Conservation (phyloP, 2,329 filamentous ascomycete genomes). For the Dothidotthia symphoricarpi region DNA sequence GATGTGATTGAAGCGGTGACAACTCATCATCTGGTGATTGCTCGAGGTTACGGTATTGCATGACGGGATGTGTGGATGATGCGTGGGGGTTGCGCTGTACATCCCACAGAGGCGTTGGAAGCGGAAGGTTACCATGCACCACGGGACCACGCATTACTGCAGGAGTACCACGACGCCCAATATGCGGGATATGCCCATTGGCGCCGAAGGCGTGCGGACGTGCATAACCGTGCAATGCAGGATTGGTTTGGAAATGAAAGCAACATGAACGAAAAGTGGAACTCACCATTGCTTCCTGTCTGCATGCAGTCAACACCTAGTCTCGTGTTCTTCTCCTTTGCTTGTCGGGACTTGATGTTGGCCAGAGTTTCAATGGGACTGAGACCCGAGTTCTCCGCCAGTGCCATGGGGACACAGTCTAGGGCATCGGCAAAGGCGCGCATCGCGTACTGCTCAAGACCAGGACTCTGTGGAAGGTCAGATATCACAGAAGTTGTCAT, state of each 20-base stretch:
- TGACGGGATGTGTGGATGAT: conserved; percentile 15
- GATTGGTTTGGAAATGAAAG: conserved; percentile 4
- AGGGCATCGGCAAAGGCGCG: conserved; percentile 94
- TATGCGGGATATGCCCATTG: conserved; percentile 7
- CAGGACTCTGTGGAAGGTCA: conserved; percentile 63
- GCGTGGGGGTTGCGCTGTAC: conserved; percentile 25
- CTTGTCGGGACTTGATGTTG: conserved; percentile 92
- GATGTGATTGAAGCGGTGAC: conserved; percentile 5
- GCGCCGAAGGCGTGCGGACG: background rate
- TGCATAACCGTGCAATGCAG: conserved; percentile 1
- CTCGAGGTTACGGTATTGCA: conserved; percentile 11
- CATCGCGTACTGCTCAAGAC: conserved; percentile 99
- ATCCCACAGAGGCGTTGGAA: conserved; percentile 22
- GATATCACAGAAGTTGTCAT: background rate
- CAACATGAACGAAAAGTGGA: conserved; percentile 2
- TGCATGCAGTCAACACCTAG: conserved; percentile 98
- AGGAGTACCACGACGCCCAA: conserved; percentile 8
- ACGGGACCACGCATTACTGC: conserved; percentile 17
- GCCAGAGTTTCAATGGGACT: conserved; percentile 95
- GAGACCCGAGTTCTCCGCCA: conserved; percentile 95
- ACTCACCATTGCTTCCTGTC: conserved; percentile 77
- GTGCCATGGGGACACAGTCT: conserved; percentile 88
- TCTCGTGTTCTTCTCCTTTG: conserved; percentile 75
- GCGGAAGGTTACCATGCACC: conserved; percentile 14
- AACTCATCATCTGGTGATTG: conserved; percentile 8